Percentiles rank a stretch among this genome's conserved stretches.
phyloP scores from a whole-genome alignment of 2,329 filamentous ascomycete species.

The Penicillium sclerotigenum region DNA sequence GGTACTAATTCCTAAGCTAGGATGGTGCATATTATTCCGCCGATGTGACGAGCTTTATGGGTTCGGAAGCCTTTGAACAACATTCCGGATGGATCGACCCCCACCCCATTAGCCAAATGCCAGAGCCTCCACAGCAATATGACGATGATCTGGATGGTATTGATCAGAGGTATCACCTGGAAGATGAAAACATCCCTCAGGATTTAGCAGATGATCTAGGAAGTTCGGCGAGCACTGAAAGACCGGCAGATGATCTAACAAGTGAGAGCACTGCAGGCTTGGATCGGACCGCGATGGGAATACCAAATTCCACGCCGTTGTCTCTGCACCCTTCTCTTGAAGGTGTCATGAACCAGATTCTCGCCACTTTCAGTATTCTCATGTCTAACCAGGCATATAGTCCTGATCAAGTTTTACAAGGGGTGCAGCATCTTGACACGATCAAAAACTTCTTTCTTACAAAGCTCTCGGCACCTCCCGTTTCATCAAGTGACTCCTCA shows the following conservation, averaged over 20 bases:
- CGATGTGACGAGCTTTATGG: background rate
- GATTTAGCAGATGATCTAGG: background rate
- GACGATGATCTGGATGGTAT: background rate
- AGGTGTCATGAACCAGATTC: background rate
- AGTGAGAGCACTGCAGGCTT: background rate
- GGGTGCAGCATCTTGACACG: background rate
- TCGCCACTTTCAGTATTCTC: background rate
- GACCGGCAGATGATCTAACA: background rate
- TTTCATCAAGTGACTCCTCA: background rate
- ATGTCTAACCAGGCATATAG: background rate
- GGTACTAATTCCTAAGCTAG: background rate
- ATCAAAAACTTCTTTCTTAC: background rate
- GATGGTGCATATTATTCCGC: background rate
- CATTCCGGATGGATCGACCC: background rate
- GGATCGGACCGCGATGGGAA: background rate
- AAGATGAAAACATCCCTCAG: background rate
- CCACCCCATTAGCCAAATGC: background rate
- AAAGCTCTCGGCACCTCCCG: background rate
- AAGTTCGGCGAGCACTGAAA: background rate
- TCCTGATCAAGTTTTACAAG: background rate
- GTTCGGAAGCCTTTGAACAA: background rate
- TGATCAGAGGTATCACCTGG: fast-evolving
- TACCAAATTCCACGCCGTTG: background rate
- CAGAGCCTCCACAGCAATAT: background rate
- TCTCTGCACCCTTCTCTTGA: background rate